Evolutionary conservation across 345 rosid genomes (phyloP), one percentile per base, ranked within the genome.

Genomic region (Fremontodendron californicum): DNA sequence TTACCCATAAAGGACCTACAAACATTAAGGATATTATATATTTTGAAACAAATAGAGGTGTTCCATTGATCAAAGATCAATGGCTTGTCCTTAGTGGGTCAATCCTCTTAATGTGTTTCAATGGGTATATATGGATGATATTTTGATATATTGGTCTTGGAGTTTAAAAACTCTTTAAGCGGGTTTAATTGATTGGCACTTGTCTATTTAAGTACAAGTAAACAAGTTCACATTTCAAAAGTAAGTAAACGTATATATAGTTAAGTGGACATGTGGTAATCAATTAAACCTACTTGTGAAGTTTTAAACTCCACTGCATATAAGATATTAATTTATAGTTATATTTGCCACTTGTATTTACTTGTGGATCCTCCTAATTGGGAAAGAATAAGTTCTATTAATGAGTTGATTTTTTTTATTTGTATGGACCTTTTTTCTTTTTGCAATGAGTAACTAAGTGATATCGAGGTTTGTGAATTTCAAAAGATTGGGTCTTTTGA

Each of bases 1-100:
- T 80, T 75, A 88, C 90, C 89, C 90, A 75, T 84, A 82, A 89
- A 89, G 90, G 67, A 80, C 88, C 90, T 89, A 82, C 82, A 35
- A 37, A 89, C 75, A 86, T 73, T 70, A 48, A 51, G 11, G 15
- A 65, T n/a, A 7, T 33, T 12, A 61, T 15, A 31, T 15, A 6
- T 62, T 31, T 62, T 7, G 42, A 62, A 6, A 62, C 67, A 65
- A 9, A 39, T 37, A 39, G 2, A n/a, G 48, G 2, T 65, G 23
- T 35, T 35, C 45, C 12, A 2, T 10, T 19, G 21, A 8, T 39
- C 2, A 39, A 64, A 64, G 27, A 64, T n/a, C 15, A 1, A 19
- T 4, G 1, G 1, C 70, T 64, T 64, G 27, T 19, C 13, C 21
- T 19, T 10, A 4, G 19, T 13, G 9, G 65, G 65, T 27, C 65